A percentile compares a stretch with the other conserved stretches of the same genome.
phyloP scores from a whole-genome alignment of 192 early-diverging fungal species.

The Coemansia furcata region DNA sequence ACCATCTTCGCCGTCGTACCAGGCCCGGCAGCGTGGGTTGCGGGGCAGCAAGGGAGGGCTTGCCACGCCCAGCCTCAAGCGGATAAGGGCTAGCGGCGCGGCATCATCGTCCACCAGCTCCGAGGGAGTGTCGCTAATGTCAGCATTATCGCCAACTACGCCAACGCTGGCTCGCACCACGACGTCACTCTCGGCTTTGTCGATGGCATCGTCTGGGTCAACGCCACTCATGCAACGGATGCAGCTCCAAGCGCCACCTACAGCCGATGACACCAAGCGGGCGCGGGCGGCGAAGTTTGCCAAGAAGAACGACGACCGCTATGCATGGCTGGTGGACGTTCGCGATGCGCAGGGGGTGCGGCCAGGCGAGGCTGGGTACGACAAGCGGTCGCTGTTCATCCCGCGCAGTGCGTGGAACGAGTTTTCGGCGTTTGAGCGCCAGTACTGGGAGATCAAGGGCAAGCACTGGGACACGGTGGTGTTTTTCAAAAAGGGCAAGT shows the following conservation, averaged over 20 bases:
- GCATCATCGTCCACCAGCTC: constrained; percentile 16
- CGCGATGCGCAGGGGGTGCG: constrained; percentile 74
- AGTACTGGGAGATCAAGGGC: constrained; percentile 98
- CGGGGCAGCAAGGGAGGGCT: background rate
- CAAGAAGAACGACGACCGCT: constrained; percentile 81
- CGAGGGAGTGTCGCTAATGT: constrained; percentile 19
- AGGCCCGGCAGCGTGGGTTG: background rate
- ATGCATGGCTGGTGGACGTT: constrained; percentile 80
- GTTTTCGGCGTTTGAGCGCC: constrained; percentile 95
- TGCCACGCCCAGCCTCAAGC: constrained; percentile 8
- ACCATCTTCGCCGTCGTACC: background rate
- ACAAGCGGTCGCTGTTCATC: constrained; percentile 86
- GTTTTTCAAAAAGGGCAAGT: constrained; percentile 99
- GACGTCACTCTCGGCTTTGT: constrained; percentile 20
- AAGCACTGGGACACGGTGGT: constrained; percentile 93
- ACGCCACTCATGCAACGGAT: constrained; percentile 14
- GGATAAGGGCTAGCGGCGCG: constrained; percentile 8
- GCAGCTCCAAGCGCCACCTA: constrained; percentile 15
- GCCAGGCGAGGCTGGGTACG: constrained; percentile 76
- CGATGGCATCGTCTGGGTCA: constrained; percentile 16
- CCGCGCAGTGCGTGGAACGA: constrained; percentile 74
- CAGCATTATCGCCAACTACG: background rate
- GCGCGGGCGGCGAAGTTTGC: constrained; percentile 72
- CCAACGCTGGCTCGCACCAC: constrained; percentile 11
- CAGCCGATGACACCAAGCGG: constrained; percentile 34